Percentiles rank a stretch among this genome's conserved stretches.
phyloP scores from a whole-genome alignment of 2,329 filamentous ascomycete species.

The Clonostachys solani region DNA sequence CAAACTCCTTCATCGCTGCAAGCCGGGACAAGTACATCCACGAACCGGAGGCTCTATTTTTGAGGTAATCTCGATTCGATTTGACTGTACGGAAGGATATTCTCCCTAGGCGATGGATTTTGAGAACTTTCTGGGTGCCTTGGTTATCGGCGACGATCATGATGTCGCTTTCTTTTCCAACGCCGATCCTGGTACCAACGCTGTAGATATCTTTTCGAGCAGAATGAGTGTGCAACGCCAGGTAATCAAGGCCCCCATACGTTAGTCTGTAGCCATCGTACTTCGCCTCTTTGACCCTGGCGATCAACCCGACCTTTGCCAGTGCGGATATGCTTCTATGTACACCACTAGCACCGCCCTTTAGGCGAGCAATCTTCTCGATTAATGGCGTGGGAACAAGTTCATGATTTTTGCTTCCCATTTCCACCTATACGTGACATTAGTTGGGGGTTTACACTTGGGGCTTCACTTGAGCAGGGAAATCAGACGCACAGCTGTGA shows the following conservation, averaged over 20 bases:
- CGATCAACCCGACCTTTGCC: conserved; percentile 88
- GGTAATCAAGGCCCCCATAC: conserved; percentile 94
- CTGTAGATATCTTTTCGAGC: conserved; percentile 80
- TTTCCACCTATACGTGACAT: conserved; percentile 66
- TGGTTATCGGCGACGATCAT: conserved; percentile 82
- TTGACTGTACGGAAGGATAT: conserved; percentile 98
- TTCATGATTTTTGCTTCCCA: conserved; percentile 94
- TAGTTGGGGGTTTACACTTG: conserved; percentile 4
- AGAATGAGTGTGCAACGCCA: conserved; percentile 88
- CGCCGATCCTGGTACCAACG: conserved; percentile 89
- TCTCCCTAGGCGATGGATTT: conserved; percentile 91
- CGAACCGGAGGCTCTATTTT: conserved; percentile 71
- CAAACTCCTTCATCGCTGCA: conserved; percentile 89
- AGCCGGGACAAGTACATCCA: conserved; percentile 99
- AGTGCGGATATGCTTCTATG: conserved; percentile 85
- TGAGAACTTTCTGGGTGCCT: conserved; percentile 77
- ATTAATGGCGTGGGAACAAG: conserved; percentile 90
- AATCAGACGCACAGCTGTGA: conserved; percentile 69
- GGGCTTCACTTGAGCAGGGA: conserved; percentile 6
- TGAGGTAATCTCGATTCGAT: conserved; percentile 91
- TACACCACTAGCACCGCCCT: conserved; percentile 73
- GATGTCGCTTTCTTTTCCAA: conserved; percentile 97
- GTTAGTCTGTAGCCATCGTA: conserved; percentile 97
- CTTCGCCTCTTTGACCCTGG: conserved; percentile 88
- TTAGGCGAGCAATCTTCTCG: conserved; percentile 74